Base-by-base conservation (phyloP, 176 grass and related monocot genomes). In the Cenchrus purpureus region DNA sequence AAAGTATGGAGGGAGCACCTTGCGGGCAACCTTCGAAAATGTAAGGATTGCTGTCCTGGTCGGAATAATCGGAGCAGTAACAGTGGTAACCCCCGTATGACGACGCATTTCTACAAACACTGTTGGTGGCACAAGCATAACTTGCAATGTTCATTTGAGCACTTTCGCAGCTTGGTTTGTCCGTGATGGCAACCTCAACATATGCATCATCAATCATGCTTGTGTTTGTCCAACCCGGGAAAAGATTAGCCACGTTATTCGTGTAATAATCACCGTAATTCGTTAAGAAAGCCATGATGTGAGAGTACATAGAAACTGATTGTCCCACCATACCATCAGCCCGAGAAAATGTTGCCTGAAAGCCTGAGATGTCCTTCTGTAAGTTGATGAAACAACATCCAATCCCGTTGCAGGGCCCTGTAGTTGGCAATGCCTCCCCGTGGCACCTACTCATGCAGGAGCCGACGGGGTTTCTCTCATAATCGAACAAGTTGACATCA, bases 111-210 rank as follows among this genome's bases (percentile, higher is more conserved):
- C 22, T 25, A 25, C 22, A 25, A 25, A 25, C 22, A 25, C 22
- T 25, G 22, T 25, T 25, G 22, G 22, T 25, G 22, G 22, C 22
- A 68, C 89, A 91, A 17, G 65, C 85, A 62, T 69, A 77, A 3
- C 1, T 83, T 44, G 3, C 14, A 0, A 0, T 91, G 1, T 48
- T 72, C 34, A 1, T 22, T 11, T 45, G 4, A 1, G 82, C 70
- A 37, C 40, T 76, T 64, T 43, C 8, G 32, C 89, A 91, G 3
- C 14, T 91, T 68, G 82, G 64, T 19, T 85, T 43, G 28, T 87
- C 82, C 12, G 14, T 87, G 62, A 91, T 78, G 15, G 59, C 6
- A n/a, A 22, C n/a, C 0, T 6, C 0, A 49, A 88, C 16, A 53
- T 0, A 0, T 15, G 45, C 69, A 0, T 0, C 4, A 28, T 4